Base-by-base conservation (phyloP, 306 rosid species). In the Coriaria nepalensis region DNA sequence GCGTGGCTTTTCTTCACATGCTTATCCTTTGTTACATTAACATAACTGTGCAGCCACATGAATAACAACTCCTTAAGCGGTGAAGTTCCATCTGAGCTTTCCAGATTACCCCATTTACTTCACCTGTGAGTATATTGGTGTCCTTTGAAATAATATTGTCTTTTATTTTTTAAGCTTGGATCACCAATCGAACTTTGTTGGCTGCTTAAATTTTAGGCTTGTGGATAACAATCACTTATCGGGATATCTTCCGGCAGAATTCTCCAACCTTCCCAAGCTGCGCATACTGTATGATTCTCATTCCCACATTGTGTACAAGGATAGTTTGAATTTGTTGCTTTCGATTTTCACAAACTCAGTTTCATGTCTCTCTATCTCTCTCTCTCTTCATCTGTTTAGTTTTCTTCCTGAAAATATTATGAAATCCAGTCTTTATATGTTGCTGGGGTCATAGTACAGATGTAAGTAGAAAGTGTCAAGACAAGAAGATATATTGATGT, bases 41-140 rank as follows among this genome's bases (percentile, higher is more conserved):
- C 4, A 7, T 9, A 41, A 45, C 51, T 52, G 34, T 13, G 67
- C 72, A 75, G 78, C 45, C 81, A 75, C 61, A 57, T 75, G 78
- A 75, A 75, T 52, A 75, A 75, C 59, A 75, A 75, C 56, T 67
- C 69, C 11, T 61, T 75, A 8, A 75, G 72, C 47, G 74, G 72
- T 45, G 69, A 49, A 56, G 67, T 75, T 36, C 81, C 74, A 4
- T 11, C 64, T 9, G 74, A 75, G 60, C 63, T 75, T 55, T 60
- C 72, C 20, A 35, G 6, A 56, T 37, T 71, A 64, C 49, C 29
- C 1, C 10, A 0, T 2, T 58, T 71, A 35, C 54, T 64, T 56
- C 81, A 75, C 63, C 5, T 75, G 81, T 75, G 65, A 75, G 81
- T 59, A 50, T 7, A 40, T 6, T 37, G 39, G 47, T 67, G 38